A percentile compares a stretch with the other conserved stretches of the same genome.
These are phyloP conservation scores for Neurospora hispaniola DNA, from an alignment of 495 filamentous ascomycete species.

Conservation along the genomic window DNA sequence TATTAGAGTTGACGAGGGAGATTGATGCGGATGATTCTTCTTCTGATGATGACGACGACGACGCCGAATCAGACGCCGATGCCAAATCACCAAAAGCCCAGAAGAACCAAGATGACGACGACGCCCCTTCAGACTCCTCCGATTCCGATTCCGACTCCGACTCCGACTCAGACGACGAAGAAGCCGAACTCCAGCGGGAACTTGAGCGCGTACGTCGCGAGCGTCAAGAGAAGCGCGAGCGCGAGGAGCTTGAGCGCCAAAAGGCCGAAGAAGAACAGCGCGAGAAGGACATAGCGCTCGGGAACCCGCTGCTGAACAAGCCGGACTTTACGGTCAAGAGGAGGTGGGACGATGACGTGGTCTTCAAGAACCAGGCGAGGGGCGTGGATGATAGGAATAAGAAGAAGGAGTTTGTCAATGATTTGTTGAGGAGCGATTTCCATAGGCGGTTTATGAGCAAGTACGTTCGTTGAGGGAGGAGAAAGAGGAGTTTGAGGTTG, in stretches of 20 bases:
- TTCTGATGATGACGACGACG: constrained; percentile 36
- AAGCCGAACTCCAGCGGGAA: constrained; percentile 81
- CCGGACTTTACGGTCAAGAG: constrained; percentile 63
- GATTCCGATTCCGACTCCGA: constrained; percentile 33
- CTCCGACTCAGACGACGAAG: constrained; percentile 58
- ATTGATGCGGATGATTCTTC: constrained; percentile 86
- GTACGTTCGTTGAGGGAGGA: constrained; percentile 40
- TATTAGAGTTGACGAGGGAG: constrained; percentile 79
- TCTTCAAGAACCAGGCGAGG: constrained; percentile 96
- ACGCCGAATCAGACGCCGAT: constrained; percentile 42
- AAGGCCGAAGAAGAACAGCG: constrained; percentile 70
- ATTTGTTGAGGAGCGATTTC: constrained; percentile 89
- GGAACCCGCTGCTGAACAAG: constrained; percentile 83
- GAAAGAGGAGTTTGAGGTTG: too few species aligned
- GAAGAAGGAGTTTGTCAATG: constrained; percentile 95
- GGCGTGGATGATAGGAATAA: constrained; percentile 86
- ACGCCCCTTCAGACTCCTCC: constrained; percentile 25
- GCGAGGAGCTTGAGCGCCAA: constrained; percentile 71
- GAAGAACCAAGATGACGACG: constrained; percentile 36
- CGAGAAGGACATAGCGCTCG: constrained; percentile 80
- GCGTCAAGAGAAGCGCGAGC: constrained; percentile 71
- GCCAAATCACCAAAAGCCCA: constrained; percentile 8
- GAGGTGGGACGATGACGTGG: constrained; percentile 98
- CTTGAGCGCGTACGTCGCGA: constrained; percentile 92
- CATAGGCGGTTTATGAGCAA: constrained; percentile 95